Evolutionary conservation across 139 green algal genomes (phyloP).

Genomic region (Bryopsis sp.): DNA sequence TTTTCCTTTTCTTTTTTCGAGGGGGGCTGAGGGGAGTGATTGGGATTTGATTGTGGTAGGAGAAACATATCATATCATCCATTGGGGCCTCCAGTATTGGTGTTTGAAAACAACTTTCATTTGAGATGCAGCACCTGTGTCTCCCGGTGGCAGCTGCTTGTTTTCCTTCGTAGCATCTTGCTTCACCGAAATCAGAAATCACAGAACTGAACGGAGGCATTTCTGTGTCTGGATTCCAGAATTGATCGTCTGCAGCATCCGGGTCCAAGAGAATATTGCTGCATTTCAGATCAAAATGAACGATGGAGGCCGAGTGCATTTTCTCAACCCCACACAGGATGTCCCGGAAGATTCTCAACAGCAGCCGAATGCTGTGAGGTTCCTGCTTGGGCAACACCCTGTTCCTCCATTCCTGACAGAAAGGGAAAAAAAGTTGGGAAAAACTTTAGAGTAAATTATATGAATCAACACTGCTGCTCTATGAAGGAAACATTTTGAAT

Average conservation of each 20-base stretch:
- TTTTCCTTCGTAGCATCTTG: constrained; percentile 6
- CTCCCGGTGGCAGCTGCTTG: neutral
- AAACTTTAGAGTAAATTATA: neutral
- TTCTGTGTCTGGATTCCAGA: constrained; percentile 29
- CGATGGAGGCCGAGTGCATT: constrained; percentile 33
- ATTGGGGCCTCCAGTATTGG: too few relatives aligned
- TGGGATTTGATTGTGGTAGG: too few relatives aligned
- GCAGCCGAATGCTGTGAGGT: neutral
- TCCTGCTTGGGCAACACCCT: neutral
- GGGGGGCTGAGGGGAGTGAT: too few relatives aligned
- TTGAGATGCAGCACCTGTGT: too few relatives aligned
- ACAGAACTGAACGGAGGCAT: constrained; percentile 30
- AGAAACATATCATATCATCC: too few relatives aligned
- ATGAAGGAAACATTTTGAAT: neutral
- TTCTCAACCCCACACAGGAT: constrained; percentile 6
- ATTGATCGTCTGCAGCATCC: constrained; percentile 25
- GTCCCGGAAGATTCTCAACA: constrained; percentile 7
- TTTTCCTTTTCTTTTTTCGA: too few relatives aligned
- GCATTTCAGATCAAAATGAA: constrained; percentile 79
- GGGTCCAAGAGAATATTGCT: constrained; percentile 67
- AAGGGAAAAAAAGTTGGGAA: neutral
- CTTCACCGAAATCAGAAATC: constrained; percentile 64
- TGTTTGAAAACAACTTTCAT: too few relatives aligned
- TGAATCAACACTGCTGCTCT: neutral
- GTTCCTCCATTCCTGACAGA: neutral